These are phyloP conservation scores for Cryptococcus sp. DNA, from an alignment of 1,284 basidiomycete genomes.

Conservation along the genomic window DNA sequence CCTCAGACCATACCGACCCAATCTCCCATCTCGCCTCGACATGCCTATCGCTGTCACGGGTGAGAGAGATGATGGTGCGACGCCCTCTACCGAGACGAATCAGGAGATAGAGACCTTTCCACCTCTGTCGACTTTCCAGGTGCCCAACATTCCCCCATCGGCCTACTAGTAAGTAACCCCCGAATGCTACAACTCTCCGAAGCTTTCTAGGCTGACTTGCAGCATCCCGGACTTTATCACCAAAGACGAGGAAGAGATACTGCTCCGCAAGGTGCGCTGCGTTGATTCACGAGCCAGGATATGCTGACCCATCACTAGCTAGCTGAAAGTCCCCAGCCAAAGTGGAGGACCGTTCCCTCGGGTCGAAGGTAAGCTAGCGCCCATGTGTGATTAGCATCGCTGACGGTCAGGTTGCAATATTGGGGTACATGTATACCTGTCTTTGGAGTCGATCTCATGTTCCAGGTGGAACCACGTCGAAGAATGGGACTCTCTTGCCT, in stretches of 20 bases:
- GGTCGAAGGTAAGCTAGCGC: slow-evolving; percentile 62
- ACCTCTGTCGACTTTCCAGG: not conserved
- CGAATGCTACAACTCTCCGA: not conserved
- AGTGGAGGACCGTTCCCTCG: slow-evolving; percentile 70
- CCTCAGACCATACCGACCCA: too few relatives aligned
- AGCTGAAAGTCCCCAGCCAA: slow-evolving; percentile 65
- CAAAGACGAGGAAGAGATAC: slow-evolving; percentile 67
- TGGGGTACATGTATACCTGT: too few relatives aligned
- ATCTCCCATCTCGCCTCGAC: too few relatives aligned
- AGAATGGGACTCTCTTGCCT: slow-evolving; percentile 39
- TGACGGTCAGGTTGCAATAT: slow-evolving; percentile 58
- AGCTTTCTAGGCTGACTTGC: not conserved
- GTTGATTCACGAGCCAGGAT: slow-evolving; percentile 4
- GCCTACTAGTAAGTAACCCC: slow-evolving; percentile 6
- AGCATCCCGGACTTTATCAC: slow-evolving; percentile 80
- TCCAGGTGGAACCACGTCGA: slow-evolving; percentile 43
- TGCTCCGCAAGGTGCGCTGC: slow-evolving; percentile 62
- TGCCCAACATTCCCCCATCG: slow-evolving; percentile 6
- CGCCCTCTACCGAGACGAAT: not conserved
- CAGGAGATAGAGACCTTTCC: not conserved
- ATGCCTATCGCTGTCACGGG: slow-evolving; percentile 4
- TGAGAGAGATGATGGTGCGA: not conserved
- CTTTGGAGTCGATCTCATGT: too few relatives aligned
- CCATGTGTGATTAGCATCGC: not conserved
- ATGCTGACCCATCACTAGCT: slow-evolving; percentile 53